Base-by-base conservation (phyloP, 2,329 filamentous ascomycete species). In the Calonectria pseudoturangicola region DNA sequence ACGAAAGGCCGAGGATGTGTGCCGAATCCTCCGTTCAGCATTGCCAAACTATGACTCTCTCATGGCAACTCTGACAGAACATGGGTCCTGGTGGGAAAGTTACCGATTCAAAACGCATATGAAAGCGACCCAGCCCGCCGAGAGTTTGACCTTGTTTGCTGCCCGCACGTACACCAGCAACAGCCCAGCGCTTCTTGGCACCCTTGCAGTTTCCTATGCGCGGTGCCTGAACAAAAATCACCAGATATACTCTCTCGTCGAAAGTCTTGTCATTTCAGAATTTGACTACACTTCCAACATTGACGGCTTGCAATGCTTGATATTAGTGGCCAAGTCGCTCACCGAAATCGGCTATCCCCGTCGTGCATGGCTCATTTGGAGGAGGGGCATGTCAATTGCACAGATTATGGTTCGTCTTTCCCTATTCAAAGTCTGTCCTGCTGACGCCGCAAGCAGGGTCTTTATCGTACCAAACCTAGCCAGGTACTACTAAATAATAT, bases 61-160 rank as follows among this genome's bases (percentile, higher is more conserved):
- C 33, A 58, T 70, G 28, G 28, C 60, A 8, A 66, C 60, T 5
- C 28, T 70, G 6, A 30, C 63, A 16, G 45, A 33, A 3, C 21
- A 60, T 16, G 54, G 54, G 15, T 67, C 69, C 2, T 71, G 62
- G 63, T 71, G 69, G 69, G 43, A 39, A 5, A 47, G 51, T 54
- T 71, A 62, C 33, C 69, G 69, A 27, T 67, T 67, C 45, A 71
- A 71, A 16, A 67, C 69, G 13, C 69, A 70, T 15, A 16, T 56
- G 15, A 66, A 66, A 25, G 7, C 28, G 1, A 28, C n/a, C 12
- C 27, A 66, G 9, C 48, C 60, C 12, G 16, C 18, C 4, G 68
- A 70, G 21, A 25, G 13, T 15, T n/a, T 67, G 27, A 16, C 15
- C 21, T n/a, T 43, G 8, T 71, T 71, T 18, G 69, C 69, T 43